Evolutionary conservation across 2,329 filamentous ascomycete genomes (phyloP), one percentile per base, ranked within the genome.

Genomic region (Chalaropsis ovoidea): DNA sequence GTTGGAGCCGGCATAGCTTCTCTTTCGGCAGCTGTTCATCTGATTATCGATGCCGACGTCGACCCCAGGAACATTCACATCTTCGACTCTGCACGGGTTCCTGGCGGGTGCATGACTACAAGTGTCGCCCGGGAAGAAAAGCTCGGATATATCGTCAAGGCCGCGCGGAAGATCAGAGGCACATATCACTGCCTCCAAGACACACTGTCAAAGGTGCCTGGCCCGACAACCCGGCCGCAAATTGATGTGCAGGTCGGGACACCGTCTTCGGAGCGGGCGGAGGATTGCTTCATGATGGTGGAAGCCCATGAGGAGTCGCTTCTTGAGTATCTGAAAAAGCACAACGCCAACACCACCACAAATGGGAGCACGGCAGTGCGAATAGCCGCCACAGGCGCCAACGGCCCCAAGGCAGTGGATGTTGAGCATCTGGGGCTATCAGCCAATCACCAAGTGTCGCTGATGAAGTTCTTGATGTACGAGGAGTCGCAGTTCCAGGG

Each of bases 131-230:
- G 72, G 8, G 69, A 71, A 11, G 65, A 68, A 52, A 43, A 39
- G 35, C 71, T 72, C 41, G 74, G 75, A 0, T 76, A 75, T 62
- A 71, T 75, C 61, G 74, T 74, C 63, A 73, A 73, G 24, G 72
- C 72, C 7, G 75, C 72, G 24, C 71, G 73, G 19, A 71, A 75
- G 68, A 73, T 75, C 61, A 71, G 72, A 41, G 72, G 71, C 49
- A 73, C 73, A 42, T 75, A 72, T 19, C 70, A 70, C 45, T 74
- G 72, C 41, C 70, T 75, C 58, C 72, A 71, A 61, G 72, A 74
- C 43, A 68, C 65, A n/a, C 49, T 69, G 41, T 65, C 65, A 27
- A 66, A 65, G 61, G 56, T 69, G 10, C 65, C 65, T 11, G 52
- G 58, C 17, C 65, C 68, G 13, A 54, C 42, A 22, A 17, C 22